Base-by-base conservation (phyloP, 495 filamentous ascomycete species). In the Xylaria scruposa region DNA sequence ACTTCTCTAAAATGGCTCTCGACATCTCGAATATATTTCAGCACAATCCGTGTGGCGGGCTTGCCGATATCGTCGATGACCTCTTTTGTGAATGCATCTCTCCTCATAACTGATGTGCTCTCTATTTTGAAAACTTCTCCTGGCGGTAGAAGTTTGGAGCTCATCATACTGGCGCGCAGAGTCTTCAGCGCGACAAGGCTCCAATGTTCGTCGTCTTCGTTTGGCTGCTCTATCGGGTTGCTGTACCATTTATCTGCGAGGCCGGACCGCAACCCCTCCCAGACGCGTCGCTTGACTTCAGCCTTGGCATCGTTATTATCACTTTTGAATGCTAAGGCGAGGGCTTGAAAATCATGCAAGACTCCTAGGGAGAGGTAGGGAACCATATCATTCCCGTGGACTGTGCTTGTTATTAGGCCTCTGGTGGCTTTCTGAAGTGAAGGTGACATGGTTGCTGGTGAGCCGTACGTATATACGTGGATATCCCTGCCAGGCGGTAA, bases 381-480 rank as follows among this genome's bases (percentile, higher is more conserved):
- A 0, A 95, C 91, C 59, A 94, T 80, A 76, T 95, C 92, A 73
- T 88, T 86, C 26, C 90, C 90, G 75, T 94, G 89, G 29, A 94
- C 86, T 29, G 92, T 84, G 12, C 90, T 93, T 6, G 92, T 95
- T 60, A 95, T 90, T 4, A 95, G 83, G 4, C 90, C 91, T n/a
- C 91, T 85, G 0, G 92, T 94, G 21, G 89, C 90, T 61, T 88
- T 86, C 49, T 91, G 88, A 5, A 95, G 84, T n/a, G 90, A 88
- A 0, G 91, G 87, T 1, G 91, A 94, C 83, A 94, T 88, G 56
- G 89, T 90, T 3, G 90, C 88, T 12, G 92, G 91, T 12, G 92
- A 91, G 3, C 92, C 92, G 76, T 92, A 95, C 46, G 92, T 91
- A 79, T 92, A 95, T 61, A 93, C 92, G 76, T 93, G 92, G 49